phyloP scores from a whole-genome alignment of 768 basidiomycete species.

The Amanita pallidorosea region DNA sequence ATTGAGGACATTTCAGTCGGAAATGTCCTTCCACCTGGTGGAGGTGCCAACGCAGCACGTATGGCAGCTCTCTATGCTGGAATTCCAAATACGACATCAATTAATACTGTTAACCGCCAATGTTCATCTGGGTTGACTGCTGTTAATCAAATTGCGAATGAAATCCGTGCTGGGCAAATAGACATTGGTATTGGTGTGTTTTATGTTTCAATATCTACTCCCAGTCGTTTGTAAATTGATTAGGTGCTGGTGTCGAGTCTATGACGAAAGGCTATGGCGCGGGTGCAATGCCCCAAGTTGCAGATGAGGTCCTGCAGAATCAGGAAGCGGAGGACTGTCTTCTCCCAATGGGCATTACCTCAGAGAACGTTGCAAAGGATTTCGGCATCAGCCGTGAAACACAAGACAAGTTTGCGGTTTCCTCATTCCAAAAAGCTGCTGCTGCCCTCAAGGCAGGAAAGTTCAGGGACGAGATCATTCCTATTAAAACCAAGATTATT shows the following conservation, averaged over 20 bases:
- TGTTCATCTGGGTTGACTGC: constrained; percentile 84
- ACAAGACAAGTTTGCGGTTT: constrained; percentile 83
- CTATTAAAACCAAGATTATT: constrained; percentile 56
- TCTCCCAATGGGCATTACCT: constrained; percentile 87
- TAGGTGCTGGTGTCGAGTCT: constrained; percentile 81
- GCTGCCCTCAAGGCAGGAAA: constrained; percentile 71
- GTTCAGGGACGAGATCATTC: constrained; percentile 79
- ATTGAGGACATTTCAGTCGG: constrained; percentile 83
- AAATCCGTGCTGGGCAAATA: constrained; percentile 72
- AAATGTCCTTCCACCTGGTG: constrained; percentile 80
- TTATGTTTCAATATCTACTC: not conserved
- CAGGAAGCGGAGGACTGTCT: constrained; percentile 73
- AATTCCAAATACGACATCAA: constrained; percentile 61
- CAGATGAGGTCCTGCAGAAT: constrained; percentile 53
- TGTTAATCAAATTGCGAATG: constrained; percentile 72
- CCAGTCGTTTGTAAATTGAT: not conserved
- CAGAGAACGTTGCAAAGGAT: constrained; percentile 82
- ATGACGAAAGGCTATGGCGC: constrained; percentile 77
- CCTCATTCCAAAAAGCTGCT: constrained; percentile 78
- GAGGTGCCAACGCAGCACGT: constrained; percentile 72
- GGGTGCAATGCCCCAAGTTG: constrained; percentile 43
- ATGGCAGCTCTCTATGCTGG: constrained; percentile 85
- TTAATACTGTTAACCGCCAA: constrained; percentile 85
- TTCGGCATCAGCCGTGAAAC: constrained; percentile 60
- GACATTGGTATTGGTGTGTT: constrained; percentile 78